Percentiles rank a stretch among this genome's conserved stretches.
phyloP scores from a whole-genome alignment of 768 basidiomycete genomes.

The Leccinum obscurum region DNA sequence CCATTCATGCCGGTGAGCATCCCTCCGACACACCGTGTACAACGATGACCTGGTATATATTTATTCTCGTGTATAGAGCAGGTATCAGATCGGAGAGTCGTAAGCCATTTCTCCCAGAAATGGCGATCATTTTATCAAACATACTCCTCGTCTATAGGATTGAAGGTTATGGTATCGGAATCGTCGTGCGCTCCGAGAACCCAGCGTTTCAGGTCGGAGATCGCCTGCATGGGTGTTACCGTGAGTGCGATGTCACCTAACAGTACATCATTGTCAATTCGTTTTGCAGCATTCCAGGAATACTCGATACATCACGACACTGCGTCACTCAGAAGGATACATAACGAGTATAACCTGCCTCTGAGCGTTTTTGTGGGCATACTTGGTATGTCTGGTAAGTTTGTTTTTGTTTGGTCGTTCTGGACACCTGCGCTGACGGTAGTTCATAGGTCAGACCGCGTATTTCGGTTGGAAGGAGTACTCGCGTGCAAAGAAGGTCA shows the following conservation, averaged over 20 bases:
- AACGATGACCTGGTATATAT: neutral
- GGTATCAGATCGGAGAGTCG: conserved; percentile 3
- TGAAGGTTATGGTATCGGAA: conserved; percentile 40
- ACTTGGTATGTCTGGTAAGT: conserved; percentile 28
- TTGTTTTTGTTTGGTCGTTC: conserved; percentile 5
- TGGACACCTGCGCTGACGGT: neutral
- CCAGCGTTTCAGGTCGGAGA: conserved; percentile 14
- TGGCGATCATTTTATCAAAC: neutral
- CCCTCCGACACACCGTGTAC: conserved; percentile 24
- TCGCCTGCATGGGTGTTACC: conserved; percentile 26
- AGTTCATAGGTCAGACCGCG: conserved; percentile 22
- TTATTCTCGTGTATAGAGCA: conserved; percentile 12
- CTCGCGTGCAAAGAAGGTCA: conserved; percentile 26
- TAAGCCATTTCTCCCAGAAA: neutral
- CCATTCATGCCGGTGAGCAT: conserved; percentile 33
- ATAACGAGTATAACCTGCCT: conserved; percentile 31
- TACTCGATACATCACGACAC: conserved; percentile 4
- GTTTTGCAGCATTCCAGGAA: conserved; percentile 34
- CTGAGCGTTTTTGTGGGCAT: conserved; percentile 32
- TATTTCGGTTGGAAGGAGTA: conserved; percentile 20
- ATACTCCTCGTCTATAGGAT: neutral
- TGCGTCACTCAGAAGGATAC: conserved; percentile 9
- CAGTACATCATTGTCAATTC: neutral
- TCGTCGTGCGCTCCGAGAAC: conserved; percentile 20
- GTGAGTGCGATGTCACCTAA: conserved; percentile 15